phyloP scores from a whole-genome alignment of 345 rosid species.

The Physaria fendleri region DNA sequence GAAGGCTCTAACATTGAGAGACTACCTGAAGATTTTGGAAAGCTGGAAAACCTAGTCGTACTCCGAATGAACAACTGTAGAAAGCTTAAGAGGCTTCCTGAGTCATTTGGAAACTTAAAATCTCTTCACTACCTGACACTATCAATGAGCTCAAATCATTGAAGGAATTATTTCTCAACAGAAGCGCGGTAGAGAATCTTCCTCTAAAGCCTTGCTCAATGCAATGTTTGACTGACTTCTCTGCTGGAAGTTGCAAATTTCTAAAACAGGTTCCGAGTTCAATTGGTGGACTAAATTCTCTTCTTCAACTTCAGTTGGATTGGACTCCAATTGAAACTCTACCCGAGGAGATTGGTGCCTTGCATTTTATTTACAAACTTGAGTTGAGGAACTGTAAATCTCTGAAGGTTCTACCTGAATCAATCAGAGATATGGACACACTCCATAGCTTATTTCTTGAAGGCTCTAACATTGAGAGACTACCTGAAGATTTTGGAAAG shows the following conservation, averaged over 20 bases:
- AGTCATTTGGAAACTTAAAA: conserved; percentile 23
- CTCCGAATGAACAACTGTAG: conserved; percentile 13
- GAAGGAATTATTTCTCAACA: conserved; percentile 10
- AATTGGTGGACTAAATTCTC: conserved; percentile 21
- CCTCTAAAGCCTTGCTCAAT: conserved; percentile 2
- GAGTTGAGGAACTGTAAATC: conserved; percentile 12
- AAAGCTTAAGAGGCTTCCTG: conserved; percentile 23
- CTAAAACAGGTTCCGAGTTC: conserved; percentile 20
- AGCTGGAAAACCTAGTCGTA: conserved; percentile 3
- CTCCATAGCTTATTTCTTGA: background rate
- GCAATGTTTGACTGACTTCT: conserved; percentile 10
- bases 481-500: conserved; percentile 22
- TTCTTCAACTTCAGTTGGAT: conserved; percentile 17
- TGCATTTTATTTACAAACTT: conserved; percentile 3
- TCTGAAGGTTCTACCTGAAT: background rate
- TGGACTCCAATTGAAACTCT: conserved; percentile 7
- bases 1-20: conserved; percentile 21
- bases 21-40: conserved; percentile 19
- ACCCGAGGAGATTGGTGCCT: conserved; percentile 10
- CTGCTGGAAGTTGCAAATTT: conserved; percentile 8
- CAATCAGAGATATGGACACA: conserved; percentile 20
- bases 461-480: conserved; percentile 23
- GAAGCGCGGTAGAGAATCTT: conserved; percentile 11
- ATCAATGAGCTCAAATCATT: conserved; percentile 16
- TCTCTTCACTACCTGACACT: conserved; percentile 11